Base-by-base conservation (phyloP, 148 eudicot genomes). In the Salicornia ramosissima region DNA sequence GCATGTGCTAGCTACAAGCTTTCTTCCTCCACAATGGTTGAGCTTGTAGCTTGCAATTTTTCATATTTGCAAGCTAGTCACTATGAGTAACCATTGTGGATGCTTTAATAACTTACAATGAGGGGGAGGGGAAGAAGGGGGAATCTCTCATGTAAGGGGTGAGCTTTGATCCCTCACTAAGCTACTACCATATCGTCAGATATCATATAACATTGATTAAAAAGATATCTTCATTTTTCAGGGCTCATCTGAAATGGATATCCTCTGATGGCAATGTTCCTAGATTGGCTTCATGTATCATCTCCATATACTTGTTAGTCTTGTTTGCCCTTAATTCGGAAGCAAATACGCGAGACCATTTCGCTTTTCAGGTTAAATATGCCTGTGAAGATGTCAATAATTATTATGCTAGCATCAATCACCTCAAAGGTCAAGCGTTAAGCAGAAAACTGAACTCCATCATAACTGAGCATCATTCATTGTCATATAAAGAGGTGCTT, bases 401-500 rank as follows among this genome's bases (percentile, higher is more conserved):
- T 60, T 84, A 84, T 70, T 84, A 82, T 70, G 75, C 74, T 15
- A 69, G 80, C 22, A 65, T 69, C 29, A 68, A 70, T 63, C 61
- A 79, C 62, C 67, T 79, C 70, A 70, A 74, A 63, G 87, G 83
- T 57, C 79, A 79, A 66, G 81, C 81, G 40, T 71, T 84, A 57
- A 77, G 77, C 65, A 62, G 69, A 78, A 70, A 72, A 24, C 67
- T 84, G 73, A 80, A 84, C 77, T 75, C 78, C 67, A 67, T 82
- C 59, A 53, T 84, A 61, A 74, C 78, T 33, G 80, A 74, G 54
- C 87, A 84, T 60, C 87, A 66, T 40, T 79, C 82, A 9, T 66
- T 84, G 71, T 72, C 87, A 29, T 84, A 84, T 74, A 75, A 75
- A 76, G 75, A 82, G 85, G 87, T 84, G 61, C 50, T 25, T 43